Evolutionary conservation across 2,329 filamentous ascomycete genomes (phyloP).

Genomic region (Fusarium denticulatum): DNA sequence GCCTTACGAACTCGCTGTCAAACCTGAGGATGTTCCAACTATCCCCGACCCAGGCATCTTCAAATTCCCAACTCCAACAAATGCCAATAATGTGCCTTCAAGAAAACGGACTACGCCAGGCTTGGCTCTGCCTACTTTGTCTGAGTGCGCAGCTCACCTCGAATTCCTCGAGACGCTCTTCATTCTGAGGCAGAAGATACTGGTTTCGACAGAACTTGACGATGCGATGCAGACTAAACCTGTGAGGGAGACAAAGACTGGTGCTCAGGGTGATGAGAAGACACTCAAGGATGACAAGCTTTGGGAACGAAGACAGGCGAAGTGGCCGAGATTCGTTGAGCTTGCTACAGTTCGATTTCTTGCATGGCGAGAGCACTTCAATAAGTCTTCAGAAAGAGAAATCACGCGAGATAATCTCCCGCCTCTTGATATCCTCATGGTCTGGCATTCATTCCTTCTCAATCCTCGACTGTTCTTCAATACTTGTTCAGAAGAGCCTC

Average conservation of each 20-base stretch:
- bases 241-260: conserved; percentile 21
- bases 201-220: conserved; percentile 35
- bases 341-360: conserved; percentile 44
- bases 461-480: conserved; percentile 43
- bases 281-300: conserved; percentile 34
- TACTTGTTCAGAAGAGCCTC: conserved; percentile 10
- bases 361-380: conserved; percentile 32
- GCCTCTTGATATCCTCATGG: conserved; percentile 48
- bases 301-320: conserved; percentile 29
- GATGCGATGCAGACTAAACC: conserved; percentile 28
- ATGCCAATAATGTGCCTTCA: accelerated
- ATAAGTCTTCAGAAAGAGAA: neutral
- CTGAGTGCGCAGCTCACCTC: conserved; percentile 56
- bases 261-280: conserved; percentile 27
- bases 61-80: neutral
- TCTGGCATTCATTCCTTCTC: conserved; percentile 51
- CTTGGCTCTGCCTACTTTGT: neutral
- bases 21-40: neutral
- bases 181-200: conserved; percentile 54
- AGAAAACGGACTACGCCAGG: accelerated
- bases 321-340: conserved; percentile 43
- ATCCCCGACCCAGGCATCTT: conserved; percentile 9
- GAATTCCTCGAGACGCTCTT: conserved; percentile 68
- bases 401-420: conserved; percentile 28
- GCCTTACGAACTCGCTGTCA: neutral